Base-by-base conservation (phyloP, 768 basidiomycete genomes). In the Clitopilus hobsonii region DNA sequence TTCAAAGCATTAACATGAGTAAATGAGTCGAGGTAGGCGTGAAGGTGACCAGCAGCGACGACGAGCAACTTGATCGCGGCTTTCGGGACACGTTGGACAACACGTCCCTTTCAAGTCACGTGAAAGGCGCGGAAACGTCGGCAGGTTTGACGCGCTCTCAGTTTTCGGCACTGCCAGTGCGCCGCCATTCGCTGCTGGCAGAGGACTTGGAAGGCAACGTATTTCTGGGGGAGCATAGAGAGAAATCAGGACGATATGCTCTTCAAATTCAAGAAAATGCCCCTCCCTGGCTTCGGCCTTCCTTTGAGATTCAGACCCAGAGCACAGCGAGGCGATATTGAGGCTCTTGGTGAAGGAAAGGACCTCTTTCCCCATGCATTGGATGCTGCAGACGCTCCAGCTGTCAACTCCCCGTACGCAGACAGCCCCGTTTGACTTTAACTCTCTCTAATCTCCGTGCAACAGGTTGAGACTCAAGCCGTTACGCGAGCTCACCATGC, bases 91-190 rank as follows among this genome's bases (percentile, higher is more conserved):
- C 47, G 48, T 53, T 45, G 52, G 50, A 53, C 48, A 54, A 58
- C 60, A 60, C 59, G 61, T 63, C 58, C 53, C 23, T 53, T 14
- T 45, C 4, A 18, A 20, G 26, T 61, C 61, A 64, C 63, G 63
- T 64, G 63, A 36, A n/a, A n/a, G n/a, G n/a, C n/a, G n/a, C n/a
- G n/a, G n/a, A n/a, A n/a, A n/a, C n/a, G n/a, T n/a, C n/a, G n/a
- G n/a, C n/a, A n/a, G n/a, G n/a, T n/a, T n/a, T n/a, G n/a, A n/a
- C n/a, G n/a, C n/a, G n/a, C n/a, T n/a, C n/a, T n/a, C n/a, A n/a
- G n/a, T n/a, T n/a, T n/a, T n/a, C n/a, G n/a, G n/a, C n/a, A n/a
- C n/a, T n/a, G n/a, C n/a, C n/a, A n/a, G n/a, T n/a, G n/a, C n/a
- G n/a, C n/a, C n/a, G n/a, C n/a, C n/a, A n/a, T n/a, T n/a, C n/a